Evolutionary conservation across 2,329 filamentous ascomycete genomes (phyloP).

Genomic region (Neopestalotiopsis rosae): DNA sequence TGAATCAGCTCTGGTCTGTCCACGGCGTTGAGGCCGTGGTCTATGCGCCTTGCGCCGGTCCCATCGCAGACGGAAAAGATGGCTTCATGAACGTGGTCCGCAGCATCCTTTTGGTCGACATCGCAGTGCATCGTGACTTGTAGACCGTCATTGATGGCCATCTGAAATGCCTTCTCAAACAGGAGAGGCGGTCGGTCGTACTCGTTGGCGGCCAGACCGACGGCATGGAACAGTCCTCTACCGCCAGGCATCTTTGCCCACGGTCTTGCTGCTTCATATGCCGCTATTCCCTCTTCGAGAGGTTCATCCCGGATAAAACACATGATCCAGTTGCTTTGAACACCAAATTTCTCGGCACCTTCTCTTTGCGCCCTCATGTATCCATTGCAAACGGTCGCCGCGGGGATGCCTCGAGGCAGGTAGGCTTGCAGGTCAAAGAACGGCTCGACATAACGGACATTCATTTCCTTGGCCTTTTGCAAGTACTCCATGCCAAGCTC

Average conservation of each 20-base stretch:
- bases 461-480: slow-evolving; percentile 36
- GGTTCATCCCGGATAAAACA: slow-evolving; percentile 49
- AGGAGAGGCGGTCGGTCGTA: slow-evolving; percentile 49
- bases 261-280: slow-evolving; percentile 43
- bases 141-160: slow-evolving; percentile 45
- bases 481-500: slow-evolving; percentile 46
- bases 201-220: slow-evolving; percentile 54
- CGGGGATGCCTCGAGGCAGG: slow-evolving; percentile 41
- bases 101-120: slow-evolving; percentile 53
- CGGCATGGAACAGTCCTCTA: slow-evolving; percentile 47
- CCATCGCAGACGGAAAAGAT: slow-evolving; percentile 37
- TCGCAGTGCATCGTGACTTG: slow-evolving; percentile 56
- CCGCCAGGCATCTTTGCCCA: slow-evolving; percentile 39
- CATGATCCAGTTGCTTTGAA: slow-evolving; percentile 44
- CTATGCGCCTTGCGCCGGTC: slow-evolving; percentile 42
- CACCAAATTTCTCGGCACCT: slow-evolving; percentile 31
- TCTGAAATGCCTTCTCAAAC: slow-evolving; percentile 46
- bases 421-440: slow-evolving; percentile 51
- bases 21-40: slow-evolving; percentile 47
- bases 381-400: slow-evolving; percentile 39
- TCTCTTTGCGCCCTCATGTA: slow-evolving; percentile 40
- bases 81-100: slow-evolving; percentile 46
- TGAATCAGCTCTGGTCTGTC: slow-evolving; percentile 39
- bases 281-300: slow-evolving; percentile 41
- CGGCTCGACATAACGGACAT: slow-evolving; percentile 45